These are phyloP conservation scores for Wickerhamomyces strasburgensis DNA, from an alignment of 805 yeast genomes.

Conservation along the genomic window DNA sequence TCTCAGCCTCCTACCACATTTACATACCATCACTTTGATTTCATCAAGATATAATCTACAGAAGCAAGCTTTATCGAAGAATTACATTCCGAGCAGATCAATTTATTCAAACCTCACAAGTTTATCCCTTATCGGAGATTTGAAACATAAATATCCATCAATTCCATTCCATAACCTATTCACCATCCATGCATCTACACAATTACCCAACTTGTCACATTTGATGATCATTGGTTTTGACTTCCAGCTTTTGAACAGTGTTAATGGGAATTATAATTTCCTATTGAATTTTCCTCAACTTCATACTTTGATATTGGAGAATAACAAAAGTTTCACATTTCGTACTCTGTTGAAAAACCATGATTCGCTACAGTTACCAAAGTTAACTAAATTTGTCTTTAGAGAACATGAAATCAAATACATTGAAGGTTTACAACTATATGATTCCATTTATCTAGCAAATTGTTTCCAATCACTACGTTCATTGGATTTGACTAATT, in stretches of 20 bases:
- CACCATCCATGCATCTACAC: conserved; percentile 3
- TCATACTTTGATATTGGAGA: conserved; percentile 19
- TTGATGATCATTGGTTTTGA: conserved; percentile 22
- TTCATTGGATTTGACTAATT: conserved; percentile 20
- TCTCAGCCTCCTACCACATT: conserved; percentile 11
- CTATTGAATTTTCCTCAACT: conserved; percentile 17
- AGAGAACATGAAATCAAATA: conserved; percentile 17
- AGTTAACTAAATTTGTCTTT: conserved; percentile 13
- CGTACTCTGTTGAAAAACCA: conserved; percentile 14
- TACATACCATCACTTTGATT: conserved; percentile 13
- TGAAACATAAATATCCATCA: conserved; percentile 12
- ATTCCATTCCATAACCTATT: conserved; percentile 21
- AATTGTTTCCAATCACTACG: conserved; percentile 14
- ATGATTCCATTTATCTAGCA: conserved; percentile 9
- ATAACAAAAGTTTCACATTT: conserved; percentile 18
- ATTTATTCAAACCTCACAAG: conserved; percentile 10
- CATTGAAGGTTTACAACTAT: conserved; percentile 13
- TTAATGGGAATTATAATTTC: conserved; percentile 21
- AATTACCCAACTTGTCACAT: conserved; percentile 13
- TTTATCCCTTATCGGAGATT: conserved; percentile 17
- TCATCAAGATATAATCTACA: conserved; percentile 4
- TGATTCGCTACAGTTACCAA: conserved; percentile 14
- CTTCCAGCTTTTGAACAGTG: conserved; percentile 11
- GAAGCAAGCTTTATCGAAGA: conserved; percentile 6
- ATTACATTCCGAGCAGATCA: conserved; percentile 1